phyloP scores from a whole-genome alignment of 441 rosid species.

The Metrosideros polymorpha region DNA sequence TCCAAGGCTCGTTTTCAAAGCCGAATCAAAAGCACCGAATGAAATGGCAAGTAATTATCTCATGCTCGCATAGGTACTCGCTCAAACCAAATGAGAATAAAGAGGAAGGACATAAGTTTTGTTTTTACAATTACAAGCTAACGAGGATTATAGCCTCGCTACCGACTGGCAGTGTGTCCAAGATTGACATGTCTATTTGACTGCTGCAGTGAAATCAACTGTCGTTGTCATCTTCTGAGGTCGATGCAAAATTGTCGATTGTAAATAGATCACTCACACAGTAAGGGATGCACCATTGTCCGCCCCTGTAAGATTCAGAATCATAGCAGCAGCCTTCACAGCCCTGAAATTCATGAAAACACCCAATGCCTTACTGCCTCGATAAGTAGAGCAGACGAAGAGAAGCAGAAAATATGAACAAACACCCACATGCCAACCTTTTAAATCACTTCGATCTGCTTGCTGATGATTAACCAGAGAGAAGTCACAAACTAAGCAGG shows the following conservation, averaged over 20 bases:
- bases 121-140: not conserved
- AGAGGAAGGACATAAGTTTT: not conserved
- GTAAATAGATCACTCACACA: constrained; percentile 20
- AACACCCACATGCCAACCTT: not conserved
- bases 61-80: not conserved
- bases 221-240: not conserved
- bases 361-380: not conserved
- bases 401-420: not conserved
- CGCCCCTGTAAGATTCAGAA: constrained; percentile 72
- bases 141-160: not conserved
- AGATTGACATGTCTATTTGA: not conserved
- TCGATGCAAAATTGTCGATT: not conserved
- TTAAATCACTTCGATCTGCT: not conserved
- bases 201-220: not conserved
- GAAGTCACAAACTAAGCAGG: not conserved
- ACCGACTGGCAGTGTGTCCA: not conserved
- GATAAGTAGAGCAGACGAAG: not conserved
- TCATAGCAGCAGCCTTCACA: constrained; percentile 78
- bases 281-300: constrained; percentile 93
- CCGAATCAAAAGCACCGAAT: not conserved
- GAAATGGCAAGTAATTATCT: not conserved
- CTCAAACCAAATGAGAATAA: not conserved
- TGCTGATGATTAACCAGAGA: not conserved
- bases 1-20: no score
- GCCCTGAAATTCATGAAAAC: constrained; percentile 42